These are phyloP conservation scores for Cicer yamashitae DNA, from an alignment of 306 rosid genomes.

Conservation along the genomic window DNA sequence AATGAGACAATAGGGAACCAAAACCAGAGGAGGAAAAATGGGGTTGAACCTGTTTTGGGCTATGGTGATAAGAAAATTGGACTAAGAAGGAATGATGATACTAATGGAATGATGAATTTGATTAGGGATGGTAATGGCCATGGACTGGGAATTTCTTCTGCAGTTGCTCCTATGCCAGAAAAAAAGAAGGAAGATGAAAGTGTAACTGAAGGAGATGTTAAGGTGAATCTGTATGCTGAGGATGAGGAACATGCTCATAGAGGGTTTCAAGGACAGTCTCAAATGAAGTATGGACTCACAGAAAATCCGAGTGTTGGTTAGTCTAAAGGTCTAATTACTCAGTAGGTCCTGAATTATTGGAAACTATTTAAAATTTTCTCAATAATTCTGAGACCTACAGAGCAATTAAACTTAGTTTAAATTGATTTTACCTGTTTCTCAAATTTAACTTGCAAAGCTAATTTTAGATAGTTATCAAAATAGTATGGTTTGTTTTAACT, in stretches of 20 bases:
- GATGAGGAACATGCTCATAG: slow-evolving; percentile 56
- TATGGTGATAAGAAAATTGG: slow-evolving; percentile 53
- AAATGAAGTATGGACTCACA: slow-evolving; percentile 70
- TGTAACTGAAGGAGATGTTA: slow-evolving; percentile 52
- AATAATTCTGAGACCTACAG: too few relatives aligned
- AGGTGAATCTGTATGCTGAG: slow-evolving; percentile 47
- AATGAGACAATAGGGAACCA: slow-evolving; percentile 47
- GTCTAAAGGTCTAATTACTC: slow-evolving; percentile 33
- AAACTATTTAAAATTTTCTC: too few relatives aligned
- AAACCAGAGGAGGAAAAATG: slow-evolving; percentile 49
- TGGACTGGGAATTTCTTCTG: slow-evolving; percentile 47
- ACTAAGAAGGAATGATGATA: slow-evolving; percentile 51
- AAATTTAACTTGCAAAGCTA: background rate
- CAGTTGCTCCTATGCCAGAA: slow-evolving; percentile 49
- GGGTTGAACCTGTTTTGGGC: slow-evolving; percentile 50
- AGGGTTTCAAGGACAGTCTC: slow-evolving; percentile 57
- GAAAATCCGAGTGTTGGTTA: slow-evolving; percentile 80
- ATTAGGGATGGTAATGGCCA: slow-evolving; percentile 48
- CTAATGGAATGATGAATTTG: slow-evolving; percentile 40
- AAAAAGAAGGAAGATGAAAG: slow-evolving; percentile 55
- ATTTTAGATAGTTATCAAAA: slow-evolving; percentile 6
- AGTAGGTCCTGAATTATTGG: too few relatives aligned
- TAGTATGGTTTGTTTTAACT: background rate
- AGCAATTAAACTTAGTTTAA: slow-evolving; percentile 30
- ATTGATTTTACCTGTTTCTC: slow-evolving; percentile 7